These are phyloP conservation scores for Taiozyma sp. DNA, from an alignment of 1,139 yeast species.

Conservation along the genomic window DNA sequence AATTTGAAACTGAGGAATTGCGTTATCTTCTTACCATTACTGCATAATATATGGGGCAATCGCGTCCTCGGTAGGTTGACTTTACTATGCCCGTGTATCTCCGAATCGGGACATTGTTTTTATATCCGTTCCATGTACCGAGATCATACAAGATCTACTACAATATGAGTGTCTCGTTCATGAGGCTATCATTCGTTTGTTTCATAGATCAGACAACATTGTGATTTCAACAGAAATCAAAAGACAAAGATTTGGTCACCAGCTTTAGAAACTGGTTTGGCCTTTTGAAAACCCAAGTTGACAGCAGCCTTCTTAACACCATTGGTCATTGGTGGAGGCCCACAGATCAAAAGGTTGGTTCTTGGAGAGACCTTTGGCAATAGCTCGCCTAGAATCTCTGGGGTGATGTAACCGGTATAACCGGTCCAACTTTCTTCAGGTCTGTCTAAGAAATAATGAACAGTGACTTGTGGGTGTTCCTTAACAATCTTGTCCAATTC, in stretches of 20 bases:
- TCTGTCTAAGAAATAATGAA: constrained; percentile 73
- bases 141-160: too few species aligned
- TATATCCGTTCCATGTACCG: too few species aligned
- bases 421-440: constrained; percentile 79
- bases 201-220: too few species aligned
- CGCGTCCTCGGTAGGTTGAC: neutral
- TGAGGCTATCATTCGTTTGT: too few species aligned
- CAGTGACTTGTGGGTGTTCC: constrained; percentile 52
- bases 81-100: neutral
- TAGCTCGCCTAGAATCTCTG: constrained; percentile 61
- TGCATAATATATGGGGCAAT: neutral
- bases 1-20: neutral
- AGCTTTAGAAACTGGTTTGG: constrained; percentile 85
- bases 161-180: too few species aligned
- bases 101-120: neutral
- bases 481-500: constrained; percentile 71
- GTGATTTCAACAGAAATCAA: constrained; percentile 27
- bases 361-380: constrained; percentile 60
- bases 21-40: neutral
- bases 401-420: constrained; percentile 74
- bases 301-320: constrained; percentile 85
- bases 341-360: constrained; percentile 78
- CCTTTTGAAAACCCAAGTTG: constrained; percentile 74
- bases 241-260: constrained; percentile 93
- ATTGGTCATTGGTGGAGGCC: constrained; percentile 88